phyloP scores from a whole-genome alignment of 148 eudicot genomes.

The Cornus controversa region DNA sequence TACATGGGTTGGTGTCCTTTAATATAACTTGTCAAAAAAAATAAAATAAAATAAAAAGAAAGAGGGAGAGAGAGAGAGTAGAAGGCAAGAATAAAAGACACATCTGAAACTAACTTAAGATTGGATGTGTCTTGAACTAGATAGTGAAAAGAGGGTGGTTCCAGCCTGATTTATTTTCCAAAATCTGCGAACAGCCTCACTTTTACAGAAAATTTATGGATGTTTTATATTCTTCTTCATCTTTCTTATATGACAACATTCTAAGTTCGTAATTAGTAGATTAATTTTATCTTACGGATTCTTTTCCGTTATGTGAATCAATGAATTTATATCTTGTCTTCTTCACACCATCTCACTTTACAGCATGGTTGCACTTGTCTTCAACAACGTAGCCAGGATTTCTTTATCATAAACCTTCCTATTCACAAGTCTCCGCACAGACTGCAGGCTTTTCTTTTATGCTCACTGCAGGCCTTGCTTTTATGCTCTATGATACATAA shows the following conservation, averaged over 20 bases:
- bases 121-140: not conserved
- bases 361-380: not conserved
- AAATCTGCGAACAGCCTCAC: not conserved
- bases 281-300: not conserved
- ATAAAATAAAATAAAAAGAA: no score
- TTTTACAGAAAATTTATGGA: not conserved
- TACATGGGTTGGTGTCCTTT: no score
- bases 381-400: not conserved
- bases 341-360: not conserved
- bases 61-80: no score
- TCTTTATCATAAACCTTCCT: not conserved
- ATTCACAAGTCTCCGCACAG: not conserved
- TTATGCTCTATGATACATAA: slow-evolving; percentile 2
- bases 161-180: not conserved
- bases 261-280: not conserved
- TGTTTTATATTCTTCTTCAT: no score
- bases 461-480: slow-evolving; percentile 11
- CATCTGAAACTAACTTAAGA: not conserved
- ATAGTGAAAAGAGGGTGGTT: not conserved
- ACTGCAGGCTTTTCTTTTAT: not conserved
- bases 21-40: no score
- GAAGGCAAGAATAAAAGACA: not conserved
- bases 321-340: not conserved
- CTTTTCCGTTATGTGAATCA: not conserved
- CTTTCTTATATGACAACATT: not conserved